Evolutionary conservation across 2,329 filamentous ascomycete species (phyloP).

Genomic region (Acarospora socialis): DNA sequence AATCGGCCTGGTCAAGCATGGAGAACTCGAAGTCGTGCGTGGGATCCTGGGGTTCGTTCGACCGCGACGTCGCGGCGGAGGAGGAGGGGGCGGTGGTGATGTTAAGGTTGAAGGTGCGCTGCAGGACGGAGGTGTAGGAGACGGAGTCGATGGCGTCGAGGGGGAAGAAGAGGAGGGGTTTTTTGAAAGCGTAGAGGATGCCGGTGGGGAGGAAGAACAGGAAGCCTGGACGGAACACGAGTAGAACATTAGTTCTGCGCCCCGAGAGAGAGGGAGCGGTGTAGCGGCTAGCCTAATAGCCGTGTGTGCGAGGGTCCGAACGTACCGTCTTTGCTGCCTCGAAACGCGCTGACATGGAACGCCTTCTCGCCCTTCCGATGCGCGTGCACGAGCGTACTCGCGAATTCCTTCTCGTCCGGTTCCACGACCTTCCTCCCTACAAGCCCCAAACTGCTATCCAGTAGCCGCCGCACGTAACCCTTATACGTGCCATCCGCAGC

Average conservation of each 20-base stretch:
- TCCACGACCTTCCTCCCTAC: constrained; percentile 35
- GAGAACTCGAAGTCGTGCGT: constrained; percentile 47
- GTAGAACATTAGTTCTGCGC: too few relatives aligned
- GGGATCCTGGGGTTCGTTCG: constrained; percentile 22
- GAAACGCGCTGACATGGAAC: constrained; percentile 49
- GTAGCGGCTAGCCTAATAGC: too few relatives aligned
- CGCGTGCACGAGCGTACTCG: constrained; percentile 43
- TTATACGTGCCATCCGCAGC: constrained; percentile 33
- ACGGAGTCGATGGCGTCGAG: constrained; percentile 45
- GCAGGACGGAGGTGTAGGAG: constrained; percentile 49
- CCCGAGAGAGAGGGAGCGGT: too few relatives aligned
- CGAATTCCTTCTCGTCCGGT: constrained; percentile 43
- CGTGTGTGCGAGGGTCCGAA: constrained; percentile 2
- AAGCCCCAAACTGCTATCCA: constrained; percentile 35
- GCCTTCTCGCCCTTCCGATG: constrained; percentile 49
- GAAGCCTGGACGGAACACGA: too few relatives aligned
- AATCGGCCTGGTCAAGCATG: constrained; percentile 52
- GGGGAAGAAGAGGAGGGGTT: constrained; percentile 48
- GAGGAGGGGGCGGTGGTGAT: constrained; percentile 30
- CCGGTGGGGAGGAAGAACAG: constrained; percentile 48
- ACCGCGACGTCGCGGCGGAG: constrained; percentile 14
- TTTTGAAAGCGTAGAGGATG: constrained; percentile 52
- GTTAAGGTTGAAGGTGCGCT: constrained; percentile 52
- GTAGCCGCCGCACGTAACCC: constrained; percentile 26
- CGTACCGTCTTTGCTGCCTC: constrained; percentile 50